Evolutionary conservation across 1,139 yeast species (phyloP), one percentile per base, ranked within the genome.

Genomic region (Debaryomycetaceae sp.): DNA sequence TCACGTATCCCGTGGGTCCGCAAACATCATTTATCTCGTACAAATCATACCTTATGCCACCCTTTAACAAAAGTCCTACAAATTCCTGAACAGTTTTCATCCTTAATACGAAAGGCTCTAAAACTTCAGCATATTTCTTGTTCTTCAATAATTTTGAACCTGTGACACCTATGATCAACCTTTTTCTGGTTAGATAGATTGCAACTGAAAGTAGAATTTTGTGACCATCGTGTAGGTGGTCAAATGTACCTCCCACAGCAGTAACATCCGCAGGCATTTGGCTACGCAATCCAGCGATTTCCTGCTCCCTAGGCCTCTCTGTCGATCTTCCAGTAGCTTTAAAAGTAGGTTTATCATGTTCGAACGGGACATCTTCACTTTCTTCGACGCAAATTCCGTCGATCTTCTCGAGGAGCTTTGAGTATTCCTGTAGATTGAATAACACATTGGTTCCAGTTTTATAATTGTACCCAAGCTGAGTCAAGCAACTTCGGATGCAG

Each of bases 171-270:
- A 93, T 73, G 43, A 93, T 85, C 9, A 93, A 67, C 23, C 65
- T 67, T 4, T 62, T 55, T 5, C 65, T 57, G 0, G 95, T 74
- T 11, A 88, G 53, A 57, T 82, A 90, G 0, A 83, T 80, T 0
- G 95, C 76, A 53, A 88, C 71, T 0, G 96, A 84, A 6, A 95
- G 70, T 20, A 95, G 68, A 30, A 93, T 83, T 62, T 87, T 89
- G 65, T 95, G 99, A 0, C 99, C 99, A 58, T 87, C 96, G 57
- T 95, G 99, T 35, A 95, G 60, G 65, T 95, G 98, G 60, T 95
- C 99, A 68, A 95, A 95, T 0, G 99, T 95, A 0, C 99, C 99
- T 0, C 99, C 99, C 1, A 91, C 83, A 0, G 95, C 95, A 11
- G 56, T 53, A 9, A 52, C 51, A n/a, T 9, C 36, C n/a, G 31